Percentiles rank a stretch among this genome's conserved stretches.
Evolutionary conservation across 345 rosid species (phyloP).

Genomic region (Limnanthes douglasii): DNA sequence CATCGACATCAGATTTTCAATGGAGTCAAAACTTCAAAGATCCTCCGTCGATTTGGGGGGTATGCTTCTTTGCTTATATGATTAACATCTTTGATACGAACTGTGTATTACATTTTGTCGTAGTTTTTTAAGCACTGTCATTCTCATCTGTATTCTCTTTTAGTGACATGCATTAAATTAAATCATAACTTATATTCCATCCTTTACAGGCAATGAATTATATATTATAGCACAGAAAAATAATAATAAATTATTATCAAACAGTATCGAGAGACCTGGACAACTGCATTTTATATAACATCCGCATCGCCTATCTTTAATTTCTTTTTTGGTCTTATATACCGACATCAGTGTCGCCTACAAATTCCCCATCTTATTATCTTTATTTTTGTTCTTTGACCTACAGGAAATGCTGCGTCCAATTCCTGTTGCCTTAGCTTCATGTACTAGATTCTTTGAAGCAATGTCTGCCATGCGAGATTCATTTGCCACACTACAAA

Average conservation of each 20-base stretch:
- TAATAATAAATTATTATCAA: too few species aligned
- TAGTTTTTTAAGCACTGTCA: background rate
- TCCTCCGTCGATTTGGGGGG: conserved; percentile 98
- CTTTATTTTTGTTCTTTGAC: background rate
- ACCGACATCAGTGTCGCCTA: too few species aligned
- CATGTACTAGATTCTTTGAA: conserved; percentile 91
- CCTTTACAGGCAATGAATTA: too few species aligned
- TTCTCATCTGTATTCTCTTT: too few species aligned
- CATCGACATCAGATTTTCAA: conserved; percentile 80
- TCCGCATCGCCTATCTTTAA: too few species aligned
- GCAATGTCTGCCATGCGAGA: conserved; percentile 99
- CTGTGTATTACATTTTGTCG: background rate
- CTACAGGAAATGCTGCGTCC: conserved; percentile 96
- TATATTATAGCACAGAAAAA: too few species aligned
- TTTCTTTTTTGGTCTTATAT: too few species aligned
- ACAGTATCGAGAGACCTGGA: too few species aligned
- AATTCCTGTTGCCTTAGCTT: conserved; percentile 95
- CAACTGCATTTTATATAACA: too few species aligned
- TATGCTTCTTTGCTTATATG: conserved; percentile 18
- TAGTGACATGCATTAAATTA: too few species aligned
- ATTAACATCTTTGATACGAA: conserved; percentile 1
- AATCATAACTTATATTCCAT: too few species aligned
- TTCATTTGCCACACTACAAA: conserved; percentile 81
- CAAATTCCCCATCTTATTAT: background rate
- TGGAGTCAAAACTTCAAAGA: conserved; percentile 99